Evolutionary conservation across 2,329 filamentous ascomycete species (phyloP).

Genomic region (Elsinoe perseae): DNA sequence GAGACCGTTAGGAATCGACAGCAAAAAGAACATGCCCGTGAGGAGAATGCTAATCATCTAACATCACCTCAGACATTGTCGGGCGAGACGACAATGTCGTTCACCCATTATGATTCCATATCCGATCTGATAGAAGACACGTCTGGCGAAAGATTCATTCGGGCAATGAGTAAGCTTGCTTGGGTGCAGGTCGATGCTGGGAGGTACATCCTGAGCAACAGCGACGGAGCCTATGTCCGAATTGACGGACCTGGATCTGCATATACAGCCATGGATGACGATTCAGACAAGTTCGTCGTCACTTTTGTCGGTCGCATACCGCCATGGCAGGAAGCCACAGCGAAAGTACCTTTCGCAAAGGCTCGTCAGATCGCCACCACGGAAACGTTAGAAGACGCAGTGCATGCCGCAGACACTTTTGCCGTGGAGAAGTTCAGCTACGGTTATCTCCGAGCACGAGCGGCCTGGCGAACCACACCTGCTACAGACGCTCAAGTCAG

Average conservation of each 20-base stretch:
- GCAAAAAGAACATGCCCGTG: constrained; percentile 36
- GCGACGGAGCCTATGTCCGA: constrained; percentile 52
- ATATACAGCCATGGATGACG: constrained; percentile 3
- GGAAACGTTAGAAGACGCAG: constrained; percentile 61
- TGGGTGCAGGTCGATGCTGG: constrained; percentile 75
- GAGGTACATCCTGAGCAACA: constrained; percentile 62
- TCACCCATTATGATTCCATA: constrained; percentile 88
- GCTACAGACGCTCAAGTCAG: constrained; percentile 57
- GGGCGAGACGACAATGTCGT: constrained; percentile 51
- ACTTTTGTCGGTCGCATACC: constrained; percentile 38
- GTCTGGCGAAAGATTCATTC: constrained; percentile 69
- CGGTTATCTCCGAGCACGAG: constrained; percentile 56
- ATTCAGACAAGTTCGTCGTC: constrained; percentile 27
- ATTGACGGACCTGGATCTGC: constrained; percentile 38
- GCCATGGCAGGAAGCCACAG: constrained; percentile 19
- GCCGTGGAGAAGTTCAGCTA: constrained; percentile 32
- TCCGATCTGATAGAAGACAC: constrained; percentile 81
- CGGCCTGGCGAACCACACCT: constrained; percentile 61
- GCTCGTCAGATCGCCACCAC: constrained; percentile 62
- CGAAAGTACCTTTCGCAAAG: constrained; percentile 53
- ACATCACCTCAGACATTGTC: neutral
- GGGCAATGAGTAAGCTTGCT: constrained; percentile 62
- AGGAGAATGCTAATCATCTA: constrained; percentile 28
- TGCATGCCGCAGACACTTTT: constrained; percentile 72
- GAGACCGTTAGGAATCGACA: constrained; percentile 45